These are phyloP conservation scores for Fonsecaea erecta DNA, from an alignment of 2,329 filamentous ascomycete genomes.

Conservation along the genomic window DNA sequence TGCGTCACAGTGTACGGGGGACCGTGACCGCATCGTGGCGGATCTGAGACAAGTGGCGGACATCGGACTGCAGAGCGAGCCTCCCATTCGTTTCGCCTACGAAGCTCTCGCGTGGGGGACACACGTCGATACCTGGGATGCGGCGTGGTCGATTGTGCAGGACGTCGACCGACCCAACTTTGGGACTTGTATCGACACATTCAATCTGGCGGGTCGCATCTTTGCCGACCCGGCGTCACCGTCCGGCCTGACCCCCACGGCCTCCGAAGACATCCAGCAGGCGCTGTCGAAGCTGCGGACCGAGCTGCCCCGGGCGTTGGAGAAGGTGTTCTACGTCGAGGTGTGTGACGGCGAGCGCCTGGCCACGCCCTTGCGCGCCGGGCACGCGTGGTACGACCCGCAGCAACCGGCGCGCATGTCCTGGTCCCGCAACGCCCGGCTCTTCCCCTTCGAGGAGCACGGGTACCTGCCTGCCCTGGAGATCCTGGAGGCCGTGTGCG, in stretches of 20 bases:
- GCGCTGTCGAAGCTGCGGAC: slow-evolving; percentile 62
- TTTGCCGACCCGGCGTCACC: slow-evolving; percentile 69
- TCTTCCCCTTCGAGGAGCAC: slow-evolving; percentile 68
- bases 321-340: slow-evolving; percentile 76
- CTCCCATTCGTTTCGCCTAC: slow-evolving; percentile 68
- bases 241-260: slow-evolving; percentile 59
- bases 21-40: slow-evolving; percentile 51
- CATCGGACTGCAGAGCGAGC: slow-evolving; percentile 62
- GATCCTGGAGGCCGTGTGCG: slow-evolving; percentile 64
- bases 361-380: slow-evolving; percentile 58
- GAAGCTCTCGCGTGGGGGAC: slow-evolving; percentile 77
- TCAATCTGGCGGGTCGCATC: slow-evolving; percentile 73
- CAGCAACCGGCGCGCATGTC: slow-evolving; percentile 70
- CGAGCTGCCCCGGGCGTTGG: slow-evolving; percentile 43
- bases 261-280: slow-evolving; percentile 58
- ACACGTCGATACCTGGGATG: slow-evolving; percentile 71
- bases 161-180: slow-evolving; percentile 72
- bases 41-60: slow-evolving; percentile 54
- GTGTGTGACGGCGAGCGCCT: slow-evolving; percentile 74
- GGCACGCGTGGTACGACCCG: slow-evolving; percentile 63
- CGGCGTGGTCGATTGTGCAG: slow-evolving; percentile 69
- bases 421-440: slow-evolving; percentile 75
- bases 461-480: slow-evolving; percentile 70
- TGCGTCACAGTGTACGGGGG: slow-evolving; percentile 50
- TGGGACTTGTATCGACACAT: slow-evolving; percentile 76